Evolutionary conservation across 139 green algal species (phyloP).

Genomic region (Diplosphaera chodatii): DNA sequence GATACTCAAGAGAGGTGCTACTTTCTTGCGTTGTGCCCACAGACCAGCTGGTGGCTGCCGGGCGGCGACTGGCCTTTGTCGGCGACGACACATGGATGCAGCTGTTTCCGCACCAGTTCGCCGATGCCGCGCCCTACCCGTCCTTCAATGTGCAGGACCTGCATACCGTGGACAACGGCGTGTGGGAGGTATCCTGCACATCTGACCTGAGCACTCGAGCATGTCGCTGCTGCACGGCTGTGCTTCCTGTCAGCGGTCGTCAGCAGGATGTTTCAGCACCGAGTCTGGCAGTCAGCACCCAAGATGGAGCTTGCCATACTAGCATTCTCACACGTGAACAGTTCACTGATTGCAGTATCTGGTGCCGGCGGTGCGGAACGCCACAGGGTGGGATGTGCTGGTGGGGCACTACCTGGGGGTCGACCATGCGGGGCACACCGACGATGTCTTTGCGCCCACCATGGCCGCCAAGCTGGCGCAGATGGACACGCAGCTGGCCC

Average conservation of each 20-base stretch:
- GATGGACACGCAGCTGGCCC: constrained; percentile 65
- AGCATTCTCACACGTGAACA: no score
- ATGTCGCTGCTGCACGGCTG: no score
- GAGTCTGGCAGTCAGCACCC: no score
- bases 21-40: no score
- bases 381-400: constrained; percentile 77
- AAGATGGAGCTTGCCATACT: no score
- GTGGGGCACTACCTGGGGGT: constrained; percentile 91
- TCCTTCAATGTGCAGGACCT: constrained; percentile 94
- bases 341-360: no score
- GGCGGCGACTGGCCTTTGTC: constrained; percentile 54
- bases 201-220: no score
- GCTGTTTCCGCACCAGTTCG: constrained; percentile 63
- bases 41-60: constrained; percentile 55
- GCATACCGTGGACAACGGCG: constrained; percentile 89
- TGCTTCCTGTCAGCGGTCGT: no score
- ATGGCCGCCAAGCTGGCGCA: constrained; percentile 86
- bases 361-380: constrained; percentile 28
- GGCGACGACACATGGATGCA: constrained; percentile 92
- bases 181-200: constrained; percentile 74
- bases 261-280: no score
- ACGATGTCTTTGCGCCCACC: constrained; percentile 47
- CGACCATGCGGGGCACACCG: constrained; percentile 89
- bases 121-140: constrained; percentile 61
- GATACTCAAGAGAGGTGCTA: no score